Percentiles rank a stretch among this genome's conserved stretches.
These are phyloP conservation scores for Macrocybe gigantea DNA, from an alignment of 768 basidiomycete species.

Conservation along the genomic window DNA sequence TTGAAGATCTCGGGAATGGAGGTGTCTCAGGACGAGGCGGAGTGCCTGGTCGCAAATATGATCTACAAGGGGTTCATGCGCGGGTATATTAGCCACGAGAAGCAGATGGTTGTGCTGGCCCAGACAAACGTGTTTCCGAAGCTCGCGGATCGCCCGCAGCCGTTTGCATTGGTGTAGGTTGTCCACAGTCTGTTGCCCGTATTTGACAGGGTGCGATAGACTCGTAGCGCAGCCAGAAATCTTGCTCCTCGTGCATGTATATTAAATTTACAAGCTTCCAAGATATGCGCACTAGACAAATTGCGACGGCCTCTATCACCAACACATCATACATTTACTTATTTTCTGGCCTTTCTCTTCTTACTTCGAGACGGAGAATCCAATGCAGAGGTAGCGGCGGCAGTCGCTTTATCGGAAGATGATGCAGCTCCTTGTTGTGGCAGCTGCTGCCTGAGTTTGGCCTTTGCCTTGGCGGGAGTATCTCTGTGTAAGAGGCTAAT, in stretches of 20 bases:
- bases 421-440: background rate
- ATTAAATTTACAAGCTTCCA: too few species aligned
- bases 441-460: background rate
- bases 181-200: background rate
- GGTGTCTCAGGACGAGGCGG: conserved; percentile 75
- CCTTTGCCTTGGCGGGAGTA: conserved; percentile 3
- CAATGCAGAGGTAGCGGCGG: too few species aligned
- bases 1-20: conserved; percentile 66
- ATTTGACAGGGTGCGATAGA: too few species aligned
- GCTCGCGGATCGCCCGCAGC: conserved; percentile 54
- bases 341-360: background rate
- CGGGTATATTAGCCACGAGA: conserved; percentile 95
- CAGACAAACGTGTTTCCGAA: conserved; percentile 76
- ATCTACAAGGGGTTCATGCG: conserved; percentile 89
- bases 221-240: too few species aligned
- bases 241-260: too few species aligned
- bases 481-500: conserved; percentile 57
- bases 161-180: conserved; percentile 35
- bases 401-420: too few species aligned
- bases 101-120: conserved; percentile 89
- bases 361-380: background rate
- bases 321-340: background rate
- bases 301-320: too few species aligned
- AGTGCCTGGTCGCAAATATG: conserved; percentile 93
- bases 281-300: too few species aligned